Evolutionary conservation across 345 rosid species (phyloP).

Genomic region (Rhizophora mangle): DNA sequence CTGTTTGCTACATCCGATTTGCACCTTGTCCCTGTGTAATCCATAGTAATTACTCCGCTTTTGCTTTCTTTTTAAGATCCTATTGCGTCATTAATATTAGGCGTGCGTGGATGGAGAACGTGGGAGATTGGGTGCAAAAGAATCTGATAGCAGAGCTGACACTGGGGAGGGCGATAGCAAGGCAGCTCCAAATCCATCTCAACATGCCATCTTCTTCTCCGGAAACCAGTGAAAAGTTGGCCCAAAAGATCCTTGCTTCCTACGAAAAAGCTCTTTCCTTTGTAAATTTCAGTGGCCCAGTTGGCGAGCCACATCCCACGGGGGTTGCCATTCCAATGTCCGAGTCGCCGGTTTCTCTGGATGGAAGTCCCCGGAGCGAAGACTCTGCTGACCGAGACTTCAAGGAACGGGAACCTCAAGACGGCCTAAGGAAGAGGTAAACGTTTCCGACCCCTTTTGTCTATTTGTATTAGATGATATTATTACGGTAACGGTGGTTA

Average conservation of each 20-base stretch:
- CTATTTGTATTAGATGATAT: too few species aligned
- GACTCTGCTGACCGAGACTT: slow-evolving; percentile 56
- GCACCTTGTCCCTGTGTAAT: too few species aligned
- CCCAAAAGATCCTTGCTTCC: slow-evolving; percentile 51
- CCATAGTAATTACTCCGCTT: not conserved
- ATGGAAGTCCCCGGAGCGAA: slow-evolving; percentile 62
- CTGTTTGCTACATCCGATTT: too few species aligned
- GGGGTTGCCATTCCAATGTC: slow-evolving; percentile 26
- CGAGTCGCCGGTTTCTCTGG: slow-evolving; percentile 42
- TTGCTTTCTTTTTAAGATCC: not conserved
- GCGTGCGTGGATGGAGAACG: slow-evolving; percentile 26
- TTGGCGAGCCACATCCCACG: slow-evolving; percentile 14
- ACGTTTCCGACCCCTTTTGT: not conserved
- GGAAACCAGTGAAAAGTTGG: slow-evolving; percentile 44
- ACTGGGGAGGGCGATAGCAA: slow-evolving; percentile 59
- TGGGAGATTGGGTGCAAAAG: slow-evolving; percentile 55
- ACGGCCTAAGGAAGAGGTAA: slow-evolving; percentile 42
- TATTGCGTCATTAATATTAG: not conserved
- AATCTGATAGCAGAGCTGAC: slow-evolving; percentile 47
- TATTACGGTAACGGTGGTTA: too few species aligned
- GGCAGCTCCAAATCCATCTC: slow-evolving; percentile 45
- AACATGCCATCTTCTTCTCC: slow-evolving; percentile 39
- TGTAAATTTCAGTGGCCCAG: slow-evolving; percentile 28
- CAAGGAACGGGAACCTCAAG: slow-evolving; percentile 39
- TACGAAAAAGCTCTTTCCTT: slow-evolving; percentile 59